phyloP scores from a whole-genome alignment of 2,329 filamentous ascomycete genomes.

The Fusarium beomiforme region DNA sequence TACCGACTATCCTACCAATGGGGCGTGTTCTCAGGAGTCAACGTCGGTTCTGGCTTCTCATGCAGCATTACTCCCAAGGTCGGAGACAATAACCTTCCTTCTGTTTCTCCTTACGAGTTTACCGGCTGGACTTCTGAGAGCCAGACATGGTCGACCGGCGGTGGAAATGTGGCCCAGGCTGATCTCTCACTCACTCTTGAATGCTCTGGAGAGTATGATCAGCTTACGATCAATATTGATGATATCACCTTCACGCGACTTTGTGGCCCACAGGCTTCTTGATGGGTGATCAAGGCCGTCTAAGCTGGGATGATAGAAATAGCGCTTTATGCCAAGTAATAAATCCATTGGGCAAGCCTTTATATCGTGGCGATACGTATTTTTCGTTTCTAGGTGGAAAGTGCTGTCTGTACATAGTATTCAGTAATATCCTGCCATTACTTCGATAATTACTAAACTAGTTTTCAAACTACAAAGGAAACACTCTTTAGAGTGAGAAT shows the following conservation, averaged over 20 bases:
- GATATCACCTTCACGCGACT: background rate
- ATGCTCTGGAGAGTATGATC: background rate
- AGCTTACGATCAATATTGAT: background rate
- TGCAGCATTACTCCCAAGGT: background rate
- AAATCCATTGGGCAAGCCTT: rapidly evolving
- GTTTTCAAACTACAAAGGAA: no score
- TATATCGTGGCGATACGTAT: rapidly evolving
- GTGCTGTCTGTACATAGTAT: background rate
- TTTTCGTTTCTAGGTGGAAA: background rate
- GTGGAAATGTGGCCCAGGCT: background rate
- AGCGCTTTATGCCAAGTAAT: no score
- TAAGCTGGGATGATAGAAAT: rapidly evolving
- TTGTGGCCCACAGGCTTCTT: background rate
- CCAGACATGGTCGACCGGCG: background rate
- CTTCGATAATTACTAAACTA: no score
- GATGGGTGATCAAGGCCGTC: rapidly evolving
- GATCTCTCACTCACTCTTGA: rapidly evolving
- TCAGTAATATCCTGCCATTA: background rate
- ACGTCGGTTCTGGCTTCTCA: rapidly evolving
- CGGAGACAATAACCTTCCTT: rapidly evolving
- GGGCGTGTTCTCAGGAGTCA: rapidly evolving
- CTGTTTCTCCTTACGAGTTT: rapidly evolving
- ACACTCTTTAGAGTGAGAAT: no score
- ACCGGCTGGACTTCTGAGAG: background rate
- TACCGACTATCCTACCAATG: background rate